These are phyloP conservation scores for Solanum dulcamara DNA, from an alignment of 257 asterid genomes.

Conservation along the genomic window DNA sequence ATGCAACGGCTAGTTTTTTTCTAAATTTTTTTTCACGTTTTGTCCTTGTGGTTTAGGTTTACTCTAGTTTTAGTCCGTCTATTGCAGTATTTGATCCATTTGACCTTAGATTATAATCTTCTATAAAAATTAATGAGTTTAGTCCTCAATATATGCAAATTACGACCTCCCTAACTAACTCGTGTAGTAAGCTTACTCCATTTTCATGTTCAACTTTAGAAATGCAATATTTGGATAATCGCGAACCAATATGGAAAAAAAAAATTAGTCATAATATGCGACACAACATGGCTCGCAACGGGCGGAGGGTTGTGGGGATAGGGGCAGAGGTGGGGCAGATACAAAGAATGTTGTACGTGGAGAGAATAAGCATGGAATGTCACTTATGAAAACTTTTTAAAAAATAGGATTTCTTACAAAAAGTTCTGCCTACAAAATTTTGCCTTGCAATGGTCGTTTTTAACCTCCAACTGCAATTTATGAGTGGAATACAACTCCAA, in stretches of 20 bases:
- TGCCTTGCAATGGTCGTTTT: not conserved
- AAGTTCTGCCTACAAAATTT: not conserved
- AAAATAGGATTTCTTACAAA: not conserved
- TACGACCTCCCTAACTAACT: not conserved
- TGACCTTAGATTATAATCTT: not conserved
- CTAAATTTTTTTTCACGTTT: not conserved
- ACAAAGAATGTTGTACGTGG: not conserved
- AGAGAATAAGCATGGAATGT: not conserved
- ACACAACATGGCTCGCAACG: not conserved
- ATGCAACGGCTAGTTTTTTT: not conserved
- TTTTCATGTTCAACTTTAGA: not conserved
- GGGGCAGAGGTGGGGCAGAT: not conserved
- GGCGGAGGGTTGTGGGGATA: not conserved
- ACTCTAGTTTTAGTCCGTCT: not conserved
- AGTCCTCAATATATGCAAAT: not conserved
- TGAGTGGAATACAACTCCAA: too few relatives aligned
- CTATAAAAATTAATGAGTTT: not conserved
- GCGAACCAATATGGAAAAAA: not conserved
- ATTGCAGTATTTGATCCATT: not conserved
- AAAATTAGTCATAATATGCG: not conserved
- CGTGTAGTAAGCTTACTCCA: not conserved
- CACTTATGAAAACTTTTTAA: not conserved
- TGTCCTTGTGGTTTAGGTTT: not conserved
- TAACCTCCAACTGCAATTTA: not conserved
- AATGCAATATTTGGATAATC: not conserved